Percentiles rank a stretch among this genome's conserved stretches.
Conservation (phyloP, 139 green algal species). For the Chloropicon primus region DNA sequence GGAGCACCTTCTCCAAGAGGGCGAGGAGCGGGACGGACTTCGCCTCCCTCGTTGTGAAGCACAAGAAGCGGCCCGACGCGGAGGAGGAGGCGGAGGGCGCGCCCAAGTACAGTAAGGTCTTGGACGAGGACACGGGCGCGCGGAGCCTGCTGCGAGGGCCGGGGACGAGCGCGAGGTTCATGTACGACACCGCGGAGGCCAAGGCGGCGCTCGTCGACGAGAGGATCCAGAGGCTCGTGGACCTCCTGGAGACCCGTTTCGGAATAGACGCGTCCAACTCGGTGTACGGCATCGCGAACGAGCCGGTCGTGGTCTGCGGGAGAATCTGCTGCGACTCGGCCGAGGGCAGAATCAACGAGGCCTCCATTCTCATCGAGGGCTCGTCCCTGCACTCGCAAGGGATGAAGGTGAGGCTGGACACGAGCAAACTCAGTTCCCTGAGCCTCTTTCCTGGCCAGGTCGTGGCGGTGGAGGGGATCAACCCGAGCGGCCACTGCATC, state of each 20-base stretch:
- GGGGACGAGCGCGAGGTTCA: background rate
- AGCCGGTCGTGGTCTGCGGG: slow-evolving; percentile 39
- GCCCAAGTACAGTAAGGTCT: background rate
- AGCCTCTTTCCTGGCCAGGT: slow-evolving; percentile 61
- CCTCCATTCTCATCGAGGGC: slow-evolving; percentile 63
- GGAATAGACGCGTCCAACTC: background rate
- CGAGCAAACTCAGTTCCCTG: slow-evolving; percentile 31
- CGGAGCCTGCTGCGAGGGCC: background rate
- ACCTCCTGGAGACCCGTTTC: background rate
- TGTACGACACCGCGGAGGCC: background rate
- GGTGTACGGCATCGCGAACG: background rate
- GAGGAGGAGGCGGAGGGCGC: background rate
- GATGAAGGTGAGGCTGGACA: slow-evolving; percentile 47
- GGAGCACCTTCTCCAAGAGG: background rate
- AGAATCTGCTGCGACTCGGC: slow-evolving; percentile 44
- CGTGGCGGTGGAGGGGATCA: slow-evolving; percentile 49
- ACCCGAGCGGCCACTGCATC: slow-evolving; percentile 55
- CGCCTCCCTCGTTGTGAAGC: background rate
- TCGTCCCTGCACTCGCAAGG: slow-evolving; percentile 33
- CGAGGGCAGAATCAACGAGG: slow-evolving; percentile 41
- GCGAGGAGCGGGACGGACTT: background rate
- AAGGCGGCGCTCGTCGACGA: background rate
- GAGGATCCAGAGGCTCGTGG: background rate
- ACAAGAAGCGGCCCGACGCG: background rate
- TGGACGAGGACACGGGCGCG: background rate